These are phyloP conservation scores for Fusarium guadeloupense DNA, from an alignment of 2,329 filamentous ascomycete genomes.

Conservation along the genomic window DNA sequence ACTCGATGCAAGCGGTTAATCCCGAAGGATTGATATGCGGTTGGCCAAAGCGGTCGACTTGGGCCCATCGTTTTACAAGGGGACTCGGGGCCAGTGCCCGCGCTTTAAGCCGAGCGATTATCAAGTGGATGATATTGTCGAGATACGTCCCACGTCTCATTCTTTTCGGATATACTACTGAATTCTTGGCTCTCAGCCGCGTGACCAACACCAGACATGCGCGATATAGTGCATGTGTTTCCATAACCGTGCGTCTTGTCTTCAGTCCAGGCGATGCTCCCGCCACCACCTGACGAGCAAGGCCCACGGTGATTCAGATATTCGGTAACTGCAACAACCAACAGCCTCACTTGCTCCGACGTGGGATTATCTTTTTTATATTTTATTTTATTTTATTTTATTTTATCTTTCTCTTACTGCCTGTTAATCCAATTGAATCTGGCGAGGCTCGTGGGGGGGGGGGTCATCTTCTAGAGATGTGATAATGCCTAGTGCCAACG, in stretches of 20 bases:
- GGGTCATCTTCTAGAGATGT: neutral
- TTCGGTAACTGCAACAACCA: neutral
- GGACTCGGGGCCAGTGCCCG: neutral
- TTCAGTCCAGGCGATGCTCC: neutral
- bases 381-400: no score
- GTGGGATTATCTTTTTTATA: no score
- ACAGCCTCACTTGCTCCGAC: neutral
- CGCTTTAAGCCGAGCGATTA: constrained; percentile 2
- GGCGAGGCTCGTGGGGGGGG: neutral
- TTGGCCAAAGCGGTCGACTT: neutral
- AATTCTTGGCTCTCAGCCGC: neutral
- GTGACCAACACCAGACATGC: constrained; percentile 1
- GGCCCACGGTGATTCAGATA: neutral
- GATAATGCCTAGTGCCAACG: neutral
- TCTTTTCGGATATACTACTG: neutral
- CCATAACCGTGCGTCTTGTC: constrained; percentile 6
- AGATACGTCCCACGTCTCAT: neutral
- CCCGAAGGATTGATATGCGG: constrained; percentile 7
- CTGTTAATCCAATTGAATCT: neutral
- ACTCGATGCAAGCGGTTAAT: constrained; percentile 16
- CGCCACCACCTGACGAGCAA: neutral
- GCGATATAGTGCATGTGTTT: constrained; percentile 17
- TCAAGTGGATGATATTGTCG: neutral
- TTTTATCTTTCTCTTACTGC: neutral
- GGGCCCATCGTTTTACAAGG: constrained; percentile 7